Conservation (phyloP, 208 protist genomes). For the Leishmania gerbilli region DNA sequence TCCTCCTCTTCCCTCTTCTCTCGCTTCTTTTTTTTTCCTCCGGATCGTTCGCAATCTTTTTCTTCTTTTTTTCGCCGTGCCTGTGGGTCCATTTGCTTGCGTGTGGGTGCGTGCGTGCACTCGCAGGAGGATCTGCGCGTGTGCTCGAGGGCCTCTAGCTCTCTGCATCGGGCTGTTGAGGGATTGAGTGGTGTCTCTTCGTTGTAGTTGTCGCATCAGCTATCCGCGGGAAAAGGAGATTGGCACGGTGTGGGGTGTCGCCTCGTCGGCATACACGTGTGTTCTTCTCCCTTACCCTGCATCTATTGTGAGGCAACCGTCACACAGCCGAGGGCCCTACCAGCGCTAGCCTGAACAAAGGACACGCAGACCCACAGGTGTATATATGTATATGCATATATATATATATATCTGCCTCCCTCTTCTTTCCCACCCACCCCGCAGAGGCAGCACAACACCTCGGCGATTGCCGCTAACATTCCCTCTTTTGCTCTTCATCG, state of each 20-base stretch:
- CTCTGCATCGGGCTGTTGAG: not conserved
- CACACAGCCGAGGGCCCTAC: not conserved
- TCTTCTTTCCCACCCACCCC: not conserved
- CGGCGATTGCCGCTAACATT: not conserved
- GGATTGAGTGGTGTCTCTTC: not conserved
- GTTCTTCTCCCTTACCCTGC: not conserved
- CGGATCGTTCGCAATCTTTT: not conserved
- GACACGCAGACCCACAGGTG: not conserved
- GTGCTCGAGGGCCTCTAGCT: not conserved
- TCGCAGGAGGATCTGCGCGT: not conserved
- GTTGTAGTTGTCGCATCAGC: not conserved
- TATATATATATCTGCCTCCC: not conserved
- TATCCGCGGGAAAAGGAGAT: not conserved
- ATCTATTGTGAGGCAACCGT: not conserved
- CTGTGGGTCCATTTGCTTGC: not conserved
- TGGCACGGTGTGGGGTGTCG: not conserved
- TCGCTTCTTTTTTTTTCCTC: slow-evolving; percentile 7
- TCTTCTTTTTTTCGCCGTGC: slow-evolving; percentile 1
- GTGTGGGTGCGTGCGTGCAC: not conserved
- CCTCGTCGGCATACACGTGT: not conserved
- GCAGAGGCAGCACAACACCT: not conserved
- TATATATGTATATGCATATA: not conserved
- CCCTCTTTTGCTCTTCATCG: not conserved
- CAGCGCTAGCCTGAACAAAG: not conserved
- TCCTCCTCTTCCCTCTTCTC: slow-evolving; percentile 1